phyloP scores from a whole-genome alignment of 768 basidiomycete genomes.

The Lactarius hatsudake region DNA sequence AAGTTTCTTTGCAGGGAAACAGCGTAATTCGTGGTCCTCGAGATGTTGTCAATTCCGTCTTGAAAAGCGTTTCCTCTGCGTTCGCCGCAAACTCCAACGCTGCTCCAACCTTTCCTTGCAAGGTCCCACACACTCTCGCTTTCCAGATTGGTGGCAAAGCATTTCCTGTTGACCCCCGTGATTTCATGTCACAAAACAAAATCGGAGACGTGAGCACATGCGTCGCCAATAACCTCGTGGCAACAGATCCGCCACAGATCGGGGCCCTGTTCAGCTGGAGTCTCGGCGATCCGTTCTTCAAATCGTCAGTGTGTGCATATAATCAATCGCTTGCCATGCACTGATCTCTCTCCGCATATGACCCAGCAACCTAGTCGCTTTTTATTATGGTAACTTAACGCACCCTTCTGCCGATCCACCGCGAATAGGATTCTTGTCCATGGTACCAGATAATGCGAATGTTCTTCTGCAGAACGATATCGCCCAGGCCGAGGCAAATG shows the following conservation, averaged over 20 bases:
- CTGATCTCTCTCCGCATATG: neutral
- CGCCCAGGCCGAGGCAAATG: conserved; percentile 28
- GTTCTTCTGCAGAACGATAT: conserved; percentile 38
- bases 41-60: conserved; percentile 19
- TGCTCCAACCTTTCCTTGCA: conserved; percentile 23
- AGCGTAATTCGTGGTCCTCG: conserved; percentile 69
- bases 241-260: conserved; percentile 22
- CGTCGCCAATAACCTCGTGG: conserved; percentile 15
- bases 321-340: neutral
- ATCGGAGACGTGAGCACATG: conserved; percentile 21
- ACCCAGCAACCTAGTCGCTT: conserved; percentile 59
- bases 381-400: conserved; percentile 69
- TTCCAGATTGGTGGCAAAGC: conserved; percentile 39
- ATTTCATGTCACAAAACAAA: conserved; percentile 51
- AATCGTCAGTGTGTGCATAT: conserved; percentile 48
- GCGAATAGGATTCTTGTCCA: conserved; percentile 68
- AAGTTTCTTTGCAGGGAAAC: conserved; percentile 52
- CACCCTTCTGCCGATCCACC: conserved; percentile 67
- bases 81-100: conserved; percentile 15
- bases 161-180: conserved; percentile 76
- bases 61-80: conserved; percentile 20
- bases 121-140: conserved; percentile 17
- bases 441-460: conserved; percentile 55
- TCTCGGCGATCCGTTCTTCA: conserved; percentile 72
- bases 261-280: conserved; percentile 59